Conservation (phyloP, 2,329 filamentous ascomycete species). For the Penicillium rolfsii region DNA sequence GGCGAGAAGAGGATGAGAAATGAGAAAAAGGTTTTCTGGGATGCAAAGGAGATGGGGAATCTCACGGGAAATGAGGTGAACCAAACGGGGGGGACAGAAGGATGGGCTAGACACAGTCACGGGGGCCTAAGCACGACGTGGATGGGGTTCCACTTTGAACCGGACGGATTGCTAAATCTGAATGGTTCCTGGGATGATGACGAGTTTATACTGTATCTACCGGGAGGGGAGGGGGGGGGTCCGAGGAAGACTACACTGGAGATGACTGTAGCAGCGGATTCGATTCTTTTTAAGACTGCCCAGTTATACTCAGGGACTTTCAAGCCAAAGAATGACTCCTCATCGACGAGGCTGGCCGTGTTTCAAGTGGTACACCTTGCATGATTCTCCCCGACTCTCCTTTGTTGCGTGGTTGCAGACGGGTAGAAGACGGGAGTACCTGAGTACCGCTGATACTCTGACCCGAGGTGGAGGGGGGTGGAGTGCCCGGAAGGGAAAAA, state of each 20-base stretch:
- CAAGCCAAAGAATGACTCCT: not conserved
- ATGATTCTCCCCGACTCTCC: not conserved
- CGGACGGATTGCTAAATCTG: not conserved
- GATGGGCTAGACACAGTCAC: conserved; percentile 7
- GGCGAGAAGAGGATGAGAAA: conserved; percentile 15
- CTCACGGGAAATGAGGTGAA: conserved; percentile 11
- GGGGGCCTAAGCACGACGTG: conserved; percentile 9
- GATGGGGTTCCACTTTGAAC: conserved; percentile 7
- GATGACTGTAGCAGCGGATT: not conserved
- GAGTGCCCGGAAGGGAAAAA: not conserved
- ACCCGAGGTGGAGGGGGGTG: too few species aligned
- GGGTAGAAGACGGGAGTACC: not conserved
- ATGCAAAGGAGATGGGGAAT: conserved; percentile 2
- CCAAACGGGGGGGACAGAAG: not conserved
- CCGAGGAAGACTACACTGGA: too few species aligned
- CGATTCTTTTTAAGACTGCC: not conserved
- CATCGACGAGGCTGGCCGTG: not conserved
- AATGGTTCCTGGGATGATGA: not conserved
- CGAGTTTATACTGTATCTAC: not conserved
- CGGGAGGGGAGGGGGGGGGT: too few species aligned
- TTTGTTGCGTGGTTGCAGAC: not conserved
- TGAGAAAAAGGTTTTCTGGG: conserved; percentile 7
- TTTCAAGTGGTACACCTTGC: not conserved
- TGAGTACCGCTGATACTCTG: not conserved
- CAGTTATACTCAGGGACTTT: not conserved